Base-by-base conservation (phyloP, 306 rosid genomes). In the Dryas alaskensis region DNA sequence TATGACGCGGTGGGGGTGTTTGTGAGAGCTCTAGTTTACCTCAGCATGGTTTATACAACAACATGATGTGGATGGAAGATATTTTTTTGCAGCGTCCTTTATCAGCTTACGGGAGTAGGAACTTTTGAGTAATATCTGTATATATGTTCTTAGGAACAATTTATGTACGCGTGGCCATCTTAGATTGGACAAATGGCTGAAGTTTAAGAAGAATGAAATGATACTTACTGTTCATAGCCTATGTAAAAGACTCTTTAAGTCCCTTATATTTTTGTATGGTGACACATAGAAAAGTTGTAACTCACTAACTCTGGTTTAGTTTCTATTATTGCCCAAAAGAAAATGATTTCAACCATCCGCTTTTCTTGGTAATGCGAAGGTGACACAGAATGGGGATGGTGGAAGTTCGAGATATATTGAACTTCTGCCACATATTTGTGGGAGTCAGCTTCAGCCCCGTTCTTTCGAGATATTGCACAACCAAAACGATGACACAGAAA, bases 1-100 rank as follows among this genome's bases (percentile, higher is more conserved):
- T 71, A 74, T 94, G 96, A 70, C 76, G 6, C 79, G 84, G 66
- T 73, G 67, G 42, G 55, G 69, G 67, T 58, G 55, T 31, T 31
- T 31, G 37, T 31, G 37, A 31, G 25, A 74, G 3, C 27, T 45
- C 53, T 53, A 22, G 25, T 64, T 51, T 3, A 16, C 19, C 19
- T 42, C 5, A 7, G 31, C 42, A 9, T 71, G 42, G 10, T 52
- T 42, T 62, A 13, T 40, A 62, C 49, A 16, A 40, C 67, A 39
- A 40, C 22, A 39, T 47, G 67, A 40, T 40, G 67, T 40, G 22
- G 48, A 4, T 40, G 22, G 7, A 39, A 60, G 65, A 60, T 37
- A 19, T 4, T 62, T 62, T 54, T 40, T 40, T 40, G 67, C 8
- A 7, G 49, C 1, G 67, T 8, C 49, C 49, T 8, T 60, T 8